phyloP scores from a whole-genome alignment of 2,329 filamentous ascomycete species.

The Epichloe gansuensis region DNA sequence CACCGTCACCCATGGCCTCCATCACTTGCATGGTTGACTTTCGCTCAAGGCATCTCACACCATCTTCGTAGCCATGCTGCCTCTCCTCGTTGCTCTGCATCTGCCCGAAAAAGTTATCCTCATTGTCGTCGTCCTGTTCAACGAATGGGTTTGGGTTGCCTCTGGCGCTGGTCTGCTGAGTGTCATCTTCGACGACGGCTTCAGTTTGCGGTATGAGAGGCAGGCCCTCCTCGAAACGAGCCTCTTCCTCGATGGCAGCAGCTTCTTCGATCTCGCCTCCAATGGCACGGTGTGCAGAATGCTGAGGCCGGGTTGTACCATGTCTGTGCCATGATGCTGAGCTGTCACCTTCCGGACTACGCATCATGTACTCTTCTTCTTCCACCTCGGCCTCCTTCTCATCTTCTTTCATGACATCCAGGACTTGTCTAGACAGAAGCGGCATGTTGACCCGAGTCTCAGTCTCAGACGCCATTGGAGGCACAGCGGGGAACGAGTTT shows the following conservation, averaged over 20 bases:
- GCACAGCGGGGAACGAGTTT: conserved; percentile 50
- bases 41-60: conserved; percentile 35
- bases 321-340: conserved; percentile 6
- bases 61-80: conserved; percentile 8
- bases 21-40: conserved; percentile 61
- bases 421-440: conserved; percentile 36
- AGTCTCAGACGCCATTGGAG: conserved; percentile 22
- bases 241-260: conserved; percentile 34
- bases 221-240: conserved; percentile 57
- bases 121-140: conserved; percentile 35
- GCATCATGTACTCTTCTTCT: conserved; percentile 21
- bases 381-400: conserved; percentile 35
- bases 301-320: conserved; percentile 10
- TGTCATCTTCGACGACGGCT: conserved; percentile 1
- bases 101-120: conserved; percentile 52
- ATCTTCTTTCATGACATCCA: conserved; percentile 39
- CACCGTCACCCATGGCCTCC: conserved; percentile 29
- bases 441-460: conserved; percentile 22
- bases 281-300: conserved; percentile 23
- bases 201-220: conserved; percentile 40
- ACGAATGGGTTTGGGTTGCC: conserved; percentile 23
- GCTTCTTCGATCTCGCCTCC: conserved; percentile 30
- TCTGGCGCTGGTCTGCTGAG: conserved; percentile 11
- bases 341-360: conserved; percentile 5
- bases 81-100: conserved; percentile 23